A percentile compares a stretch with the other conserved stretches of the same genome.
Evolutionary conservation across 352 stramenopile genomes (phyloP).

Genomic region (Phytophthora palmivora): DNA sequence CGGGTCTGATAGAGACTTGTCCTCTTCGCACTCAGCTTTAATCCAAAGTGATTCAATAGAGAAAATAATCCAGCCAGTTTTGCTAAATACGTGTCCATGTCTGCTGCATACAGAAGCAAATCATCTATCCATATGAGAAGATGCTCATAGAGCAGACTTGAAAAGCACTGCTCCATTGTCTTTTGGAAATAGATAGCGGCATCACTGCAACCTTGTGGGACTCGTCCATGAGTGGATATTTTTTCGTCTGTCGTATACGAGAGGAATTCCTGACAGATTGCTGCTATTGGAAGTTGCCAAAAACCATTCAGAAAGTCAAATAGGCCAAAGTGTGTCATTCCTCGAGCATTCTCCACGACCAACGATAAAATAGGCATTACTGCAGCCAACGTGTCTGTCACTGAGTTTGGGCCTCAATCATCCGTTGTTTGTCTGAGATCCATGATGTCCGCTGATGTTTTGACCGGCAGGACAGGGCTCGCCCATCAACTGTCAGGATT

Average conservation of each 20-base stretch:
- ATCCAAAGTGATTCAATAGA: slow-evolving; percentile 22
- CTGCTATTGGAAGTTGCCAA: slow-evolving; percentile 11
- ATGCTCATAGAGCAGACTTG: slow-evolving; percentile 9
- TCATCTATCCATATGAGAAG: slow-evolving; percentile 2
- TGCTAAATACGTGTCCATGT: slow-evolving; percentile 27
- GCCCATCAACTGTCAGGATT: slow-evolving; percentile 16
- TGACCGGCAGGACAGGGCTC: slow-evolving; percentile 13
- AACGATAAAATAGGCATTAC: slow-evolving; percentile 20
- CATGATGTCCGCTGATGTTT: slow-evolving; percentile 5
- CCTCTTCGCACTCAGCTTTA: slow-evolving; percentile 3
- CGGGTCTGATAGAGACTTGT: background rate
- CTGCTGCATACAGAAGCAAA: slow-evolving; percentile 29
- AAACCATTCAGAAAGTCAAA: slow-evolving; percentile 21
- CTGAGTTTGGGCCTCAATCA: background rate
- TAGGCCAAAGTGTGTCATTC: slow-evolving; percentile 10
- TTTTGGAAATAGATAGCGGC: slow-evolving; percentile 13
- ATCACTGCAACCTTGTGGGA: too few relatives aligned
- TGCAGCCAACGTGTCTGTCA: slow-evolving; percentile 13
- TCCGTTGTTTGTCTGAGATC: slow-evolving; percentile 4
- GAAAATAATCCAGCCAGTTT: slow-evolving; percentile 28
- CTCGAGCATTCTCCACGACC: background rate
- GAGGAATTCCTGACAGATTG: slow-evolving; percentile 8
- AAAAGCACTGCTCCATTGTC: slow-evolving; percentile 17
- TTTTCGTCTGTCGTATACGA: slow-evolving; percentile 35
- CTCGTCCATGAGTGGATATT: slow-evolving; percentile 25